phyloP scores from a whole-genome alignment of 495 filamentous ascomycete species.

The Xylaria cubensis region DNA sequence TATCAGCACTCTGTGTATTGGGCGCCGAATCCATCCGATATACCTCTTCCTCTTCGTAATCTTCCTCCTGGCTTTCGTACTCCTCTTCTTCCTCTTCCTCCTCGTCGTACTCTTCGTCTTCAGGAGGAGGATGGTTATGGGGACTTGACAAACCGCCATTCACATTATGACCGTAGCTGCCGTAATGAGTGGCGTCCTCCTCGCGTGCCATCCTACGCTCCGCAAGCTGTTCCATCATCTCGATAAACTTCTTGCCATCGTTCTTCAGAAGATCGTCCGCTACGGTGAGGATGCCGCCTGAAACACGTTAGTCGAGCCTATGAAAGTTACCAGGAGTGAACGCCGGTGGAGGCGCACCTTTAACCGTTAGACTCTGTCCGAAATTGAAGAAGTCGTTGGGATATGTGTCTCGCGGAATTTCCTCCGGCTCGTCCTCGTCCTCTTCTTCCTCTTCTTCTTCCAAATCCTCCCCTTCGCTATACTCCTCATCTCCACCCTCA shows the following conservation, averaged over 20 bases:
- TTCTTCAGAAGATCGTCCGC: constrained; percentile 98
- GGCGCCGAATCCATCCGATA: constrained; percentile 33
- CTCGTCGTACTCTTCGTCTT: constrained; percentile 77
- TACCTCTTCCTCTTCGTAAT: constrained; percentile 88
- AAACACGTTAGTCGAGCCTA: constrained; percentile 40
- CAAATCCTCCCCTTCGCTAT: constrained; percentile 60
- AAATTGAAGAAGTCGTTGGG: constrained; percentile 92
- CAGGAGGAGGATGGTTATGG: constrained; percentile 61
- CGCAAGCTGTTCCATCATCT: constrained; percentile 99
- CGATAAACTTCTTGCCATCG: constrained; percentile 99
- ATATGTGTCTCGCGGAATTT: constrained; percentile 69
- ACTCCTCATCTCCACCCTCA: constrained; percentile 63
- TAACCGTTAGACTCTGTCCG: constrained; percentile 93
- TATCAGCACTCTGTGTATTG: constrained; percentile 39
- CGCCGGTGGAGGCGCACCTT: constrained; percentile 68
- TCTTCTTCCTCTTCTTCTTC: constrained; percentile 77
- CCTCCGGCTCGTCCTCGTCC: constrained; percentile 63
- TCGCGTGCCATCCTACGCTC: constrained; percentile 97
- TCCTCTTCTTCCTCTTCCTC: constrained; percentile 89
- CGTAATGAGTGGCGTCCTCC: constrained; percentile 78
- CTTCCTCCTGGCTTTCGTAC: constrained; percentile 87
- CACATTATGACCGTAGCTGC: constrained; percentile 61
- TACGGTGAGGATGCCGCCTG: constrained; percentile 97
- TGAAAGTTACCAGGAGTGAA: constrained; percentile 43
- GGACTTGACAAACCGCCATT: constrained; percentile 49